Base-by-base conservation (phyloP, 169 alveolate species). In the Theileria parva region DNA sequence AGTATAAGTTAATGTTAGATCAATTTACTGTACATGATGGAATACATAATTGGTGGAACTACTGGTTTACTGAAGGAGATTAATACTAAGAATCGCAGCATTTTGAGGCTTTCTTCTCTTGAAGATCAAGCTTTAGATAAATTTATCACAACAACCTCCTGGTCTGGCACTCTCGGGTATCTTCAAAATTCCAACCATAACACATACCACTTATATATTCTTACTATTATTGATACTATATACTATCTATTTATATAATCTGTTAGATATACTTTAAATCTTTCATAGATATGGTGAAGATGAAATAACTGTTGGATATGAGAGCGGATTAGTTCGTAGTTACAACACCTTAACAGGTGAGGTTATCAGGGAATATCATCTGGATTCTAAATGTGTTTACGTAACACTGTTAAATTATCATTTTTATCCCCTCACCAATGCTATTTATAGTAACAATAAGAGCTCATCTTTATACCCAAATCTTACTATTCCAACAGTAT, bases 61-160 rank as follows among this genome's bases (percentile, higher is more conserved):
- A 83, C 89, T n/a, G 89, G 89, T 19, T 66, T 83, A 30, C 19
- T 83, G 69, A 83, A 83, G 86, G 71, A 63, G 69, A 80, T 83
- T 64, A 85, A 83, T 30, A 77, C 86, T 12, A 72, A 67, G 17
- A 59, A 65, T 34, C 89, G 85, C 55, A 63, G 77, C 7, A 37
- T 75, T 21, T 51, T 57, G 57, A 57, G 81, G 50, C 27, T 50
- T 13, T 53, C 76, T 19, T 34, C 59, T 19, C 67, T 69, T 48
- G 72, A 48, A 12, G 81, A 69, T 32, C 89, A 76, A 67, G 37
- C 73, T 6, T 32, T 83, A 37, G 86, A 77, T 19, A 72, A 69
- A 44, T 28, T 53, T 7, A 74, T 83, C 27, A 76, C 86, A 15
- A 75, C 67, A 30, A 71, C 76, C 70, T 83, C 81, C 57, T 83